Evolutionary conservation across 805 yeast genomes (phyloP), one percentile per base, ranked within the genome.

Genomic region (Nakazawaea wyomingensis): DNA sequence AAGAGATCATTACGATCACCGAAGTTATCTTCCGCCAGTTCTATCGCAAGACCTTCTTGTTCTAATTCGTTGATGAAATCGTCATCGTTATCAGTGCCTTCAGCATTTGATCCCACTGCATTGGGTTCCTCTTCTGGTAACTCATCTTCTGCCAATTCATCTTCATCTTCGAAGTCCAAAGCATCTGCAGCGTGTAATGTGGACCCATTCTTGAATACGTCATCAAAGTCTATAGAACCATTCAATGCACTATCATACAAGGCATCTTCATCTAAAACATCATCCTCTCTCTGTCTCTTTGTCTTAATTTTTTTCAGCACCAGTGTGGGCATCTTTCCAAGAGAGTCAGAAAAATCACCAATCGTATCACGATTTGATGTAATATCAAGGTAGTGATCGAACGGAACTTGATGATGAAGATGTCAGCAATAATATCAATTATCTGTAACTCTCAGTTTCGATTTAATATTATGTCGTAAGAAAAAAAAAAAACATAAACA

Each of bases 121-220:
- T 43, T 39, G 20, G 29, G 18, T 36, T 50, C 51, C 33, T 45
- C 69, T 24, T 63, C 70, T 1, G 69, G 69, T 3, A 62, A 54
- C 44, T 86, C 95, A 36, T 90, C 96, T 19, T 90, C 97, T 0
- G 97, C 97, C 38, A 90, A 67, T 60, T 90, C 97, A 51, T 90
- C 97, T 54, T 86, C 95, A 58, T 87, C 96, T 55, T 87, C 96
- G 58, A 85, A 91, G 61, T 91, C 98, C 26, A 89, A 69, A 8
- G 99, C 99, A 60, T 90, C 91, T 5, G 78, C 96, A 1, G 93
- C 90, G 61, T 90, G 98, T 43, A 74, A 72, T 2, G 85, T 66
- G 61, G 75, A 65, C 16, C 76, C 81, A 26, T 66, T 73, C 41
- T 59, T 59, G 54, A 62, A 50, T 20, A 50, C 54, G 14, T 60